Evolutionary conservation across 495 filamentous ascomycete species (phyloP).

Genomic region (Neurospora tetraspora): DNA sequence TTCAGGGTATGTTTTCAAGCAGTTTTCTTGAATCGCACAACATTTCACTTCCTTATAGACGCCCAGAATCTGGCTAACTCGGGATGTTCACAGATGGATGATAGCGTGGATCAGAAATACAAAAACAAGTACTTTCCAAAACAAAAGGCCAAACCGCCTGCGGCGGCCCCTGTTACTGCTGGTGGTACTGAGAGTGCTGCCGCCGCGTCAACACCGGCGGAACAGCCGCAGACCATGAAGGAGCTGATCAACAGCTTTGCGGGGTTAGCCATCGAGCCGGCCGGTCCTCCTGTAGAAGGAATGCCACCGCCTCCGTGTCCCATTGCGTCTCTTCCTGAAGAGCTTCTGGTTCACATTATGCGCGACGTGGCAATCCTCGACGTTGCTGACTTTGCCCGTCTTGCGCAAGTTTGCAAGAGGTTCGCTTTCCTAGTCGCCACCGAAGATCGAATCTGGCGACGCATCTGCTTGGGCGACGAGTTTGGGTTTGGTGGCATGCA

Average conservation of each 20-base stretch:
- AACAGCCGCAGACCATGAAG: constrained; percentile 35
- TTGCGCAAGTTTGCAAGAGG: constrained; percentile 74
- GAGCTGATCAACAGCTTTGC: constrained; percentile 72
- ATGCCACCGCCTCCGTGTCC: constrained; percentile 65
- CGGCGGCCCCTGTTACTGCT: constrained; percentile 10
- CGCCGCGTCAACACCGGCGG: not conserved
- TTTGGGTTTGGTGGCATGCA: constrained; percentile 80
- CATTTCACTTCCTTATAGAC: not conserved
- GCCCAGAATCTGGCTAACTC: constrained; percentile 11
- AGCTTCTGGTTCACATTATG: constrained; percentile 57
- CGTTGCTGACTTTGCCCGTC: constrained; percentile 65
- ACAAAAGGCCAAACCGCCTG: constrained; percentile 27
- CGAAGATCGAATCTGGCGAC: constrained; percentile 85
- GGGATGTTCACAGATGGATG: constrained; percentile 53
- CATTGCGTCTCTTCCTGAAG: constrained; percentile 65
- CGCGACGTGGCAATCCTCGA: constrained; percentile 63
- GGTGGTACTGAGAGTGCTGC: constrained; percentile 1
- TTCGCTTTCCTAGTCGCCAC: constrained; percentile 75
- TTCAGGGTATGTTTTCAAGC: constrained; percentile 50
- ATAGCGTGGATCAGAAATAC: constrained; percentile 73
- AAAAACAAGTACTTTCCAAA: constrained; percentile 82
- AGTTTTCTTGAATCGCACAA: not conserved
- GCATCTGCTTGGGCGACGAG: constrained; percentile 56
- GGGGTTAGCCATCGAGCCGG: constrained; percentile 47
- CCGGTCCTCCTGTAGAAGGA: constrained; percentile 48